These are phyloP conservation scores for Leptosphaerulina australis DNA, from an alignment of 2,329 filamentous ascomycete species.

Conservation along the genomic window DNA sequence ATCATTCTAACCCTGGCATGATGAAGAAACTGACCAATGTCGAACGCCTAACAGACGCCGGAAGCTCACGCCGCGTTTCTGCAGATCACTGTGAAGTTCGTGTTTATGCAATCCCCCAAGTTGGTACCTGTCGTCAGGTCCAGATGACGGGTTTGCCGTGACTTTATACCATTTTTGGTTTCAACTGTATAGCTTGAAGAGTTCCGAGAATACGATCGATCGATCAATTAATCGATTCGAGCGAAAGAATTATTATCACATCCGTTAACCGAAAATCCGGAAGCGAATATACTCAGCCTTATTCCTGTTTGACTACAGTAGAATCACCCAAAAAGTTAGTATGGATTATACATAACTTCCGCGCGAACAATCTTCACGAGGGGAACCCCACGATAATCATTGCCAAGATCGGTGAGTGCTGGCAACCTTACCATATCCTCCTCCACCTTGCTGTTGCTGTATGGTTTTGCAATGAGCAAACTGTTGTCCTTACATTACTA, in stretches of 20 bases:
- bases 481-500: background rate
- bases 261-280: background rate
- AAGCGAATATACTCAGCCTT: background rate
- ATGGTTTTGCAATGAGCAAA: background rate
- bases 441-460: background rate
- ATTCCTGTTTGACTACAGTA: background rate
- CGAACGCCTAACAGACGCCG: background rate
- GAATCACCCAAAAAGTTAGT: background rate
- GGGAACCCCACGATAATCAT: background rate
- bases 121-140: background rate
- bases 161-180: background rate
- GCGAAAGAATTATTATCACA: background rate
- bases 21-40: background rate
- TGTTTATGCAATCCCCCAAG: background rate
- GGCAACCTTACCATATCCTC: background rate
- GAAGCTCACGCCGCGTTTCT: background rate
- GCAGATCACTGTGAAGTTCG: conserved; percentile 8
- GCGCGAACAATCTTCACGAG: background rate
- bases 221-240: conserved; percentile 10
- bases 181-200: background rate
- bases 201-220: background rate
- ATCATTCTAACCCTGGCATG: background rate
- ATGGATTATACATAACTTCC: background rate
- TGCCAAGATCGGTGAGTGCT: background rate
- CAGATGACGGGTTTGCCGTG: background rate